Base-by-base conservation (phyloP, 352 stramenopile genomes). In the Sclerospora graminicola region DNA sequence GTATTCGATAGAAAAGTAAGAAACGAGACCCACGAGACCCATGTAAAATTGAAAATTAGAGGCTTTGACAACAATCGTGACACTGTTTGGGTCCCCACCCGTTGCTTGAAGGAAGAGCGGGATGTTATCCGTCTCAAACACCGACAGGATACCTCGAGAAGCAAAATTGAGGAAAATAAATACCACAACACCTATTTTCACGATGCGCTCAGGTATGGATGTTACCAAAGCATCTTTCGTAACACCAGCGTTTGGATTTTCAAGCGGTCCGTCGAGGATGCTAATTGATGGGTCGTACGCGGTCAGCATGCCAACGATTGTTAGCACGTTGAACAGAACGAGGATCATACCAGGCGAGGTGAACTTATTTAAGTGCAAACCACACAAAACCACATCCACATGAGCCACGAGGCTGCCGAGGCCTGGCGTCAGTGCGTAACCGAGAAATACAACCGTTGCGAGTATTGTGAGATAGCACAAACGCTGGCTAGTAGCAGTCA, bases 91-190 rank as follows among this genome's bases (percentile, higher is more conserved):
- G 14, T 82, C 72, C 37, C 70, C 71, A 13, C 69, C 66, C 19
- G 72, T 86, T 20, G 82, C 71, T 43, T 80, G 48, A 24, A 90
- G 51, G 38, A 86, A 88, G 1, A 90, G 38, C 27, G 78, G 75
- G n/a, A 90, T 84, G 50, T 88, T 88, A 24, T 88, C 74, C 2
- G 78, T 89, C 57, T 89, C 78, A 37, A 89, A 89, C 2, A 89
- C 77, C 1, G 74, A 87, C 36, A 89, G 42, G 23, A 89, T 87
- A 16, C 74, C 78, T 14, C 78, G 72, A 2, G 71, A 73, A 34
- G 62, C 77, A 50, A 87, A 84, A 57, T 89, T 89, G 23, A 89
- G 57, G 49, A 81, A 78, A 52, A 89, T 87, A 49, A 87, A 89
- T 8, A 89, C 71, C 14, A 71, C 51, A 0, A 70, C 72, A 26